Base-by-base conservation (phyloP, 1,284 basidiomycete genomes). In the Peniophora sp. region DNA sequence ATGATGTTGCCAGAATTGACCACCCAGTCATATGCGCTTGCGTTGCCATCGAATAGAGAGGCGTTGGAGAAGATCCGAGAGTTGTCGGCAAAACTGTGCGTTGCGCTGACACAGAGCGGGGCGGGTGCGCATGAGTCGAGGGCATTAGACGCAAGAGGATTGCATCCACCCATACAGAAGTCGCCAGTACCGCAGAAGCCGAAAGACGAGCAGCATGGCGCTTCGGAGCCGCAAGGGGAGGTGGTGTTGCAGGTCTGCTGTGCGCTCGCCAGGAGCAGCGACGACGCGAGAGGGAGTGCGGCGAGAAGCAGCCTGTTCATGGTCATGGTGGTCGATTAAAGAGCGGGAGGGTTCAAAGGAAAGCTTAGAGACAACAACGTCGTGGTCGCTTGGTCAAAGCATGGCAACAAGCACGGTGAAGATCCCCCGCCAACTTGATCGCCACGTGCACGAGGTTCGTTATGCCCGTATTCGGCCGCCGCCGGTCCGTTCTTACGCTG, bases 111-210 rank as follows among this genome's bases (percentile, higher is more conserved):
- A 67, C 90, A 92, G 24, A 90, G 66, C 0, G 91, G 88, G 42
- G 75, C 75, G 0, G 88, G 87, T 48, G 65, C 67, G 68, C 91
- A 93, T 0, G 88, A 88, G 48, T 67, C 67, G 36, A 85, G 67
- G 3, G 74, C 62, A 60, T 81, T 64, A 1, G 88, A 92, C 36
- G 73, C 66, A 42, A 89, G 72, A 9, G 90, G 88, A 60, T 92
- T 80, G 67, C 91, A 93, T 10, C 90, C 90, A 42, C 86, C 87
- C 24, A 90, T 69, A 60, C 89, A 92, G 65, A 81, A 90, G 81
- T 85, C 57, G 23, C 56, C 57, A 17, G 47, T 52, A 17, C 59
- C 59, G 51, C 59, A 60, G 46, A 56, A 60, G 3, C 59, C 58
- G 35, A 55, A 60, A 8, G 57, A 49, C 45, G 58, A 56, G 68